These are phyloP conservation scores for Thelephora ganbajun DNA, from an alignment of 768 basidiomycete species.

Conservation along the genomic window DNA sequence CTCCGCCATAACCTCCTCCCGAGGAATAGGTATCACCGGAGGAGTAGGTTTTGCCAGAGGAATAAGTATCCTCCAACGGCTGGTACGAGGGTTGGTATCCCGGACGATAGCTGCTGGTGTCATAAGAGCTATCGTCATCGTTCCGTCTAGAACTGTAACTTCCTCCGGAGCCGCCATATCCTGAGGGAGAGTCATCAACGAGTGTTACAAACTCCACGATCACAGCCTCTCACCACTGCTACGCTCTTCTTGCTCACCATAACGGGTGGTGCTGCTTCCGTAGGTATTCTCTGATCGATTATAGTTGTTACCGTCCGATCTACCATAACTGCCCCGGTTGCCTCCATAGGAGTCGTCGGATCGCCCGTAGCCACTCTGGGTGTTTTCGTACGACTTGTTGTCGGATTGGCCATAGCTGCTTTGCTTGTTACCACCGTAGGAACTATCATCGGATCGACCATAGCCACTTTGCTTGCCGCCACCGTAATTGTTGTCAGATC, in stretches of 20 bases:
- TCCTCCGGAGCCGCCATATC: background rate
- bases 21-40: background rate
- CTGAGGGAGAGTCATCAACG: background rate
- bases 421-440: conserved; percentile 7
- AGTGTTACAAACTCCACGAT: too few species aligned
- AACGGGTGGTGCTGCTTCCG: conserved; percentile 1
- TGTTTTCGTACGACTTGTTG: too few species aligned
- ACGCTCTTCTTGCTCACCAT: background rate
- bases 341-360: background rate
- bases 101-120: too few species aligned
- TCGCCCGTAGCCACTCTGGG: conserved; percentile 1
- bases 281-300: conserved; percentile 1
- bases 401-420: conserved; percentile 15
- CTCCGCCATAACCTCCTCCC: background rate
- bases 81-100: too few species aligned
- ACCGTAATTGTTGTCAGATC: conserved; percentile 14
- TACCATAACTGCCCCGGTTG: conserved; percentile 2
- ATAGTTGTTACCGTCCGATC: conserved; percentile 1
- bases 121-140: too few species aligned
- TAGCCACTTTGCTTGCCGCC: conserved; percentile 3
- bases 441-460: conserved; percentile 3
- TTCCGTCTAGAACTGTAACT: background rate
- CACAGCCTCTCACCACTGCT: too few species aligned
- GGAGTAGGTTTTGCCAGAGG: background rate
- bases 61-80: too few species aligned